phyloP scores from a whole-genome alignment of 1,284 basidiomycete genomes.

The Ustilago sp. region DNA sequence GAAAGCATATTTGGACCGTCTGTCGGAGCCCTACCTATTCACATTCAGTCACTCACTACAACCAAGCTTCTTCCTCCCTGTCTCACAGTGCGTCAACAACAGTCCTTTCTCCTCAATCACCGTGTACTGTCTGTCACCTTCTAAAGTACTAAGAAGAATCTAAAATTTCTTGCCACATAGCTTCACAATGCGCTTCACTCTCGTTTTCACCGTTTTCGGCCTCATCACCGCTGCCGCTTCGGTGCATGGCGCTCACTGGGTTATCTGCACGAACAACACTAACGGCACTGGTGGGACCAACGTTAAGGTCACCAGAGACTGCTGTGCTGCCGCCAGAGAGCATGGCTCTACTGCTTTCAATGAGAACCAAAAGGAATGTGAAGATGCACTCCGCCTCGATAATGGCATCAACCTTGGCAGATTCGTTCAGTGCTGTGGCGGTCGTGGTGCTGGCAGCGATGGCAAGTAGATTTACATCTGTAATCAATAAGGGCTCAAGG shows the following conservation, averaged over 20 bases:
- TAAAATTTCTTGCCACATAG: no score
- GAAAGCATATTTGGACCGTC: no score
- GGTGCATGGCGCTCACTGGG: neutral
- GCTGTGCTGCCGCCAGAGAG: conserved; percentile 16
- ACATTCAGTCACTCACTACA: no score
- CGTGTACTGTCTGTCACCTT: no score
- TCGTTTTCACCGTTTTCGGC: neutral
- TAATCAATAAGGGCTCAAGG: neutral
- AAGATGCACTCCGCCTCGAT: conserved; percentile 11
- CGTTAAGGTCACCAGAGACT: conserved; percentile 20
- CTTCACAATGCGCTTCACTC: neutral
- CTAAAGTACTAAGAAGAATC: no score
- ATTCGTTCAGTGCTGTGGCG: conserved; percentile 14
- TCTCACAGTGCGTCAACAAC: no score
- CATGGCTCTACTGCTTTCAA: conserved; percentile 18
- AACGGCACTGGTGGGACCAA: conserved; percentile 1
- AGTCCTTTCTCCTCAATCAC: no score
- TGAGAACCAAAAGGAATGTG: neutral
- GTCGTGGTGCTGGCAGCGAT: conserved; percentile 3
- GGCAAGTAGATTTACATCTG: neutral
- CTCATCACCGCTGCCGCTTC: neutral
- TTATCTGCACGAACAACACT: conserved; percentile 1
- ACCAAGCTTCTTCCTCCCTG: no score
- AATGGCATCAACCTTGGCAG: conserved; percentile 21
- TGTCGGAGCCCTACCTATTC: no score